These are phyloP conservation scores for Zea luxurians DNA, from an alignment of 176 grass and related monocot species.

Conservation along the genomic window DNA sequence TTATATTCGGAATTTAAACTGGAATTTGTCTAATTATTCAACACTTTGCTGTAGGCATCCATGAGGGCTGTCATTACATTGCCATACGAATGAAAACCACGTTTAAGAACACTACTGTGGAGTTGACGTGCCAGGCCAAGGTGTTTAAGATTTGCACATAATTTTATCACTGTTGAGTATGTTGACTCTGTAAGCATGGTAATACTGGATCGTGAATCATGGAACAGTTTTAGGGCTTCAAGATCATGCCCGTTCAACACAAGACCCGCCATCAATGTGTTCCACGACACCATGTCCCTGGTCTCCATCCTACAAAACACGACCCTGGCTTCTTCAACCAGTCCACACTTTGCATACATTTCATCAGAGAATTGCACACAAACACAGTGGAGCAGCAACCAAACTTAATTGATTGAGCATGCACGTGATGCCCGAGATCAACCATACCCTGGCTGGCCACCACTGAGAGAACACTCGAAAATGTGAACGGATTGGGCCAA, in stretches of 20 bases:
- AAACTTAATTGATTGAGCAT: conserved; percentile 54
- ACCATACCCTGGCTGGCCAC: conserved; percentile 31
- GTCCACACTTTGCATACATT: conserved; percentile 64
- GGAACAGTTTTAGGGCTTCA: conserved; percentile 59
- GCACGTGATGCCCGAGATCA: conserved; percentile 36
- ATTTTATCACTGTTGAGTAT: conserved; percentile 64
- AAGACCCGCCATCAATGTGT: conserved; percentile 56
- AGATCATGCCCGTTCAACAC: conserved; percentile 45
- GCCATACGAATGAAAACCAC: conserved; percentile 47
- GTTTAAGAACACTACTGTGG: conserved; percentile 57
- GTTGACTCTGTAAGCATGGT: conserved; percentile 50
- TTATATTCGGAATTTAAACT: too few relatives aligned
- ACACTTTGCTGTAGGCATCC: conserved; percentile 68
- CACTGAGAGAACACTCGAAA: conserved; percentile 44
- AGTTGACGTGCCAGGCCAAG: conserved; percentile 52
- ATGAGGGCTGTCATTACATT: conserved; percentile 61
- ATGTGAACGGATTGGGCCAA: conserved; percentile 38
- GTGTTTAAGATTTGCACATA: conserved; percentile 65
- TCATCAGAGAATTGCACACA: conserved; percentile 65
- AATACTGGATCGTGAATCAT: conserved; percentile 37
- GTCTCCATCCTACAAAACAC: conserved; percentile 56
- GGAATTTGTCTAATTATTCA: too few relatives aligned
- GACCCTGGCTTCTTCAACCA: conserved; percentile 46
- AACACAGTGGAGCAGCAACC: conserved; percentile 33
- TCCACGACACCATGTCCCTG: conserved; percentile 65